Evolutionary conservation across 352 stramenopile species (phyloP).

Genomic region (Globisporangium cylindrosporum): DNA sequence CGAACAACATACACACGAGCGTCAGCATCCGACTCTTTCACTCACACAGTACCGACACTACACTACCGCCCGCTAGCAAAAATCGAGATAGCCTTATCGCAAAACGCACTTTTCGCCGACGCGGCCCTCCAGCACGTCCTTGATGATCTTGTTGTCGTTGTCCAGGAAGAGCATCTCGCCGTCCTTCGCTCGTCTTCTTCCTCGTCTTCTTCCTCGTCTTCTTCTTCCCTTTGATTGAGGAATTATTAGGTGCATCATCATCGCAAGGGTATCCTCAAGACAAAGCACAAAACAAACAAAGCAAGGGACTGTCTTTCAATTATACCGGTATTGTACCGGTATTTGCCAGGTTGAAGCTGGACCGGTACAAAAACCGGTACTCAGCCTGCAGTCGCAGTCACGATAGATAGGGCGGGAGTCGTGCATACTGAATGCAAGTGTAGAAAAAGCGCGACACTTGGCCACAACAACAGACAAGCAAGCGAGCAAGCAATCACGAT

Average conservation of each 20-base stretch:
- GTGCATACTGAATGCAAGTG: conserved; percentile 8
- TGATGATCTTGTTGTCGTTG: conserved; percentile 87
- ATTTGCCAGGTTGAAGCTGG: conserved; percentile 19
- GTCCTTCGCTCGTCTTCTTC: not conserved
- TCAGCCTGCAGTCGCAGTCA: not conserved
- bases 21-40: not conserved
- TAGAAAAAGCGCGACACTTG: conserved; percentile 2
- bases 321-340: conserved; percentile 12
- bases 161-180: conserved; percentile 77
- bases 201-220: conserved; percentile 20
- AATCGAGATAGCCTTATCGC: not conserved
- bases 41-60: not conserved
- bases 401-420: not conserved
- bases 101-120: conserved; percentile 64
- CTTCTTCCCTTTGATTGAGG: conserved; percentile 20
- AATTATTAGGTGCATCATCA: conserved; percentile 1
- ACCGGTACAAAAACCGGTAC: conserved; percentile 7
- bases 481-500: not conserved
- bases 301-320: not conserved
- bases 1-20: not conserved
- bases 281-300: not conserved
- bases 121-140: conserved; percentile 73
- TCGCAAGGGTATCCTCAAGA: not conserved
- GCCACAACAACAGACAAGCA: not conserved
- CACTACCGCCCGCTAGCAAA: not conserved